phyloP scores from a whole-genome alignment of 2,329 filamentous ascomycete genomes.

The Colletotrichum sp. region DNA sequence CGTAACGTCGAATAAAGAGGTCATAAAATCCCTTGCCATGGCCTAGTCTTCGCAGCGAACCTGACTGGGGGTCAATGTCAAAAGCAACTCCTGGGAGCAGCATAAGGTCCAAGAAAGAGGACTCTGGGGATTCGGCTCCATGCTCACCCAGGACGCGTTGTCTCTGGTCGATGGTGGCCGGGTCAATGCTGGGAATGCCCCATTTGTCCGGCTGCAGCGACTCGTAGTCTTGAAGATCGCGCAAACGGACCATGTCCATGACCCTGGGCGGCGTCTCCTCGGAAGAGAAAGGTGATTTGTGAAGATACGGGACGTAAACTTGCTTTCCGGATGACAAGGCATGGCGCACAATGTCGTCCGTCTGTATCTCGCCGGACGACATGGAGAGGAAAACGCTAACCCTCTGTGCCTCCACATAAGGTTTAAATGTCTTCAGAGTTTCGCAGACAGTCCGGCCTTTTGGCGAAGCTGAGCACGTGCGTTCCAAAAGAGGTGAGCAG shows the following conservation, averaged over 20 bases:
- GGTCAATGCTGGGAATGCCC: constrained; percentile 89
- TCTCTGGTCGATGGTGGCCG: constrained; percentile 67
- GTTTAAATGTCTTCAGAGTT: constrained; percentile 68
- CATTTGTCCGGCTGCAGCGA: constrained; percentile 80
- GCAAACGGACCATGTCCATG: constrained; percentile 94
- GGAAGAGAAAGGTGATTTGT: constrained; percentile 58
- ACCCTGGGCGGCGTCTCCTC: constrained; percentile 64
- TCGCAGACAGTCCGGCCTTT: constrained; percentile 71
- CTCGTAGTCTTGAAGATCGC: constrained; percentile 77
- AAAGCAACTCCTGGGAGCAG: constrained; percentile 94
- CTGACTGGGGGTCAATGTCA: constrained; percentile 62
- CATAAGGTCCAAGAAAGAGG: constrained; percentile 73
- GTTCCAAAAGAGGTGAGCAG: background rate
- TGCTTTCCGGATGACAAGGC: constrained; percentile 79
- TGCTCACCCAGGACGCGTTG: constrained; percentile 75
- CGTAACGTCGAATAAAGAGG: constrained; percentile 82
- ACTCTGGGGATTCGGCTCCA: constrained; percentile 44
- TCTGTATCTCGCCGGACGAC: constrained; percentile 87
- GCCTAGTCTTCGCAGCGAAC: constrained; percentile 75
- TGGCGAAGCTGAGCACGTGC: background rate
- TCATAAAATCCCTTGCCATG: constrained; percentile 99
- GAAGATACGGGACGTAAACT: constrained; percentile 91
- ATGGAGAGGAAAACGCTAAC: constrained; percentile 94
- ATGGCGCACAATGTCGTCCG: constrained; percentile 80
- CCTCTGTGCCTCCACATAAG: constrained; percentile 76